These are phyloP conservation scores for Alternaria ethzedia DNA, from an alignment of 2,329 filamentous ascomycete species.

Conservation along the genomic window DNA sequence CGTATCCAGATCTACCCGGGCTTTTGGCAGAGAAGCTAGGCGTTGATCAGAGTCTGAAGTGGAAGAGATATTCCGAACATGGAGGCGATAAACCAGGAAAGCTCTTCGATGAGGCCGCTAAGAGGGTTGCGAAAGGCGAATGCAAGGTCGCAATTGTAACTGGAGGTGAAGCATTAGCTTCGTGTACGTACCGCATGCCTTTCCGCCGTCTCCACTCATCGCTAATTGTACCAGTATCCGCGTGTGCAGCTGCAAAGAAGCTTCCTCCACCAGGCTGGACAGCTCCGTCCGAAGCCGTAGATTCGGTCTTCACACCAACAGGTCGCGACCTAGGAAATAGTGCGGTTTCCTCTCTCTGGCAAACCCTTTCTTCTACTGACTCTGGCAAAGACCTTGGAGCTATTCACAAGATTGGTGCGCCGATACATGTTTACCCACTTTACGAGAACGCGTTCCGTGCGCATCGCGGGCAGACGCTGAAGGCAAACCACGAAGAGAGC, in stretches of 20 bases:
- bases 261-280: conserved; percentile 68
- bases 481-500: conserved; percentile 65
- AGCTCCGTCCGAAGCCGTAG: conserved; percentile 53
- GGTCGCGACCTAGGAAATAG: conserved; percentile 52
- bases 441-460: conserved; percentile 71
- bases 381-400: conserved; percentile 58
- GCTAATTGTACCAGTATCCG: conserved; percentile 49
- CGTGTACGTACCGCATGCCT: conserved; percentile 49
- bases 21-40: conserved; percentile 59
- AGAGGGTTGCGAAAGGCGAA: conserved; percentile 61
- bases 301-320: conserved; percentile 59
- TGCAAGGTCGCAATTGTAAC: conserved; percentile 65
- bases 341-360: conserved; percentile 38
- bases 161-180: conserved; percentile 70
- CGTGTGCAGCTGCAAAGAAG: conserved; percentile 59
- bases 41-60: conserved; percentile 53
- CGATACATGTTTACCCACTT: conserved; percentile 71
- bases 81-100: conserved; percentile 69
- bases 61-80: conserved; percentile 62
- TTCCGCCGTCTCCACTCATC: background rate
- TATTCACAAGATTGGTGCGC: conserved; percentile 64
- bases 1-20: conserved; percentile 65
- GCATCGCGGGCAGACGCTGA: conserved; percentile 59
- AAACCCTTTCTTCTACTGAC: conserved; percentile 21
- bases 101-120: conserved; percentile 68